Evolutionary conservation across 2,329 filamentous ascomycete species (phyloP).

Genomic region (Cercospora brassicicola): DNA sequence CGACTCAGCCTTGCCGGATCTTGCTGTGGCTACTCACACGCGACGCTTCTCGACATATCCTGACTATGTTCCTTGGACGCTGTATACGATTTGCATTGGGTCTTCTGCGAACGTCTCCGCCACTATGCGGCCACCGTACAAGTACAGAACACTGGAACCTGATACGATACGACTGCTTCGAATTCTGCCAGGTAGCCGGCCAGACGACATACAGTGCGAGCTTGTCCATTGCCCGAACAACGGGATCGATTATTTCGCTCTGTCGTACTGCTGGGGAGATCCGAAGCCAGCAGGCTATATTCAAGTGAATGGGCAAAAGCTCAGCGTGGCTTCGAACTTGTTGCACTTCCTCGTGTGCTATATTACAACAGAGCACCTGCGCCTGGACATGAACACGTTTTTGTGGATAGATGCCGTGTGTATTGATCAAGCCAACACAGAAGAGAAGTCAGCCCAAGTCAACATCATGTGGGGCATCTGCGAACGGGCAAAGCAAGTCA

Average conservation of each 20-base stretch:
- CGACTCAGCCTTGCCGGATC: background rate
- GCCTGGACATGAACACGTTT: background rate
- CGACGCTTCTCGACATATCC: too few relatives aligned
- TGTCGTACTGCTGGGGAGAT: background rate
- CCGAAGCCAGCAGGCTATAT: too few relatives aligned
- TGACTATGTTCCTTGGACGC: too few relatives aligned
- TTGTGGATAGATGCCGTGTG: background rate
- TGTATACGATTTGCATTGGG: too few relatives aligned
- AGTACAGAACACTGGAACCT: background rate
- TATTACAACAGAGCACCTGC: background rate
- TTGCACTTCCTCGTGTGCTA: background rate
- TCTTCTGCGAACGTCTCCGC: too few relatives aligned
- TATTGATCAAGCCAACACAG: background rate
- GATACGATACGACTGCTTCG: background rate
- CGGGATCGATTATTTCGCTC: background rate
- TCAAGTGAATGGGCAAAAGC: too few relatives aligned
- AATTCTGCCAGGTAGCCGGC: background rate
- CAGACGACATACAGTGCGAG: background rate
- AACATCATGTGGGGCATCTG: background rate
- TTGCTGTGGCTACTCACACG: too few relatives aligned
- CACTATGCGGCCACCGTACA: background rate
- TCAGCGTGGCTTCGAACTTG: too few relatives aligned
- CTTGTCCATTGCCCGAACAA: background rate
- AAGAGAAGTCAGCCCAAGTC: background rate
- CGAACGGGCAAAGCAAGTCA: background rate